A percentile compares a stretch with the other conserved stretches of the same genome.
Conservation (phyloP, 768 basidiomycete species). For the Clavulina sp. region DNA sequence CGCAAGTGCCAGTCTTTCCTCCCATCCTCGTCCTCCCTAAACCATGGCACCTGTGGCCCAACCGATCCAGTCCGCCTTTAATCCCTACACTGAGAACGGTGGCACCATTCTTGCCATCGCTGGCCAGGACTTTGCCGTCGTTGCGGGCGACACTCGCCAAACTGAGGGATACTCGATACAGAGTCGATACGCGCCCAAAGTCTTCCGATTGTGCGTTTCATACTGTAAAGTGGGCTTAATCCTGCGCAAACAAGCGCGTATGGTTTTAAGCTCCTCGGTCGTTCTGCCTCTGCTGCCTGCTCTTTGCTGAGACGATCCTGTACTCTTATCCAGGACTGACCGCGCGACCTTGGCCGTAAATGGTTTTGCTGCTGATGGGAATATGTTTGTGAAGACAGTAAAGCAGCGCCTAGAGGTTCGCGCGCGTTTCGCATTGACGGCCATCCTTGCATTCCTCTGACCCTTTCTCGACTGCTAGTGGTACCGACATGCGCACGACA, state of each 20-base stretch:
- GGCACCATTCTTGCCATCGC: slow-evolving; percentile 95
- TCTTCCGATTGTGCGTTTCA: slow-evolving; percentile 67
- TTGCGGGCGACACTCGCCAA: slow-evolving; percentile 93
- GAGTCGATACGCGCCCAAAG: slow-evolving; percentile 91
- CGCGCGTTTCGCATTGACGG: neutral
- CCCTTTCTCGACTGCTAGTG: slow-evolving; percentile 34
- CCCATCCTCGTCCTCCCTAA: slow-evolving; percentile 3
- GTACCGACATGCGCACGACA: slow-evolving; percentile 94
- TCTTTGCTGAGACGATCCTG: slow-evolving; percentile 4
- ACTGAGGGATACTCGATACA: slow-evolving; percentile 96
- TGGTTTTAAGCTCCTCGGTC: neutral
- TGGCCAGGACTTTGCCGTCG: slow-evolving; percentile 81
- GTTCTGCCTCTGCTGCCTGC: neutral
- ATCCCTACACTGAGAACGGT: slow-evolving; percentile 85
- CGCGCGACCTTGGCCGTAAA: slow-evolving; percentile 88
- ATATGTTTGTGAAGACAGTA: slow-evolving; percentile 93
- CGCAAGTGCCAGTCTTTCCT: neutral
- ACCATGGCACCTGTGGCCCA: slow-evolving; percentile 6
- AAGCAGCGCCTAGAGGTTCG: slow-evolving; percentile 83
- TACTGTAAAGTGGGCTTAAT: neutral
- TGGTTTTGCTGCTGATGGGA: slow-evolving; percentile 93
- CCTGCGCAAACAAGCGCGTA: neutral
- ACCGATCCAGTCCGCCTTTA: slow-evolving; percentile 31
- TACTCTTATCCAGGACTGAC: slow-evolving; percentile 46
- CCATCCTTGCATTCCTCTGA: neutral